Percentiles rank a stretch among this genome's conserved stretches.
These are phyloP conservation scores for Monosporascus sp. DNA, from an alignment of 2,329 filamentous ascomycete species.

Conservation along the genomic window DNA sequence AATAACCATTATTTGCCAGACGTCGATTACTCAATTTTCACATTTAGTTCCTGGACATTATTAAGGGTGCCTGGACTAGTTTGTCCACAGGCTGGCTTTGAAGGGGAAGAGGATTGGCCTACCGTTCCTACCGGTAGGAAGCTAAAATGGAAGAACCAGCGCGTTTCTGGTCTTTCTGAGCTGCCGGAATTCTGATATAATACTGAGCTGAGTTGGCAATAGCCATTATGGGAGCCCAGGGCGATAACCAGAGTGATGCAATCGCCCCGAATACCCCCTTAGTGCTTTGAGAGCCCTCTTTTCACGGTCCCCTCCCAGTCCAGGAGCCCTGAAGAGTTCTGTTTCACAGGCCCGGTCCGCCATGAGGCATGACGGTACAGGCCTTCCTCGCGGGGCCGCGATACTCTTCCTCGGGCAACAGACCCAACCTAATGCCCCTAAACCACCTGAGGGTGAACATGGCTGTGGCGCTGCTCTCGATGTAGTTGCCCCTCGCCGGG, in stretches of 20 bases:
- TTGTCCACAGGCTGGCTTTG: no score
- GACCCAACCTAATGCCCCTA: constrained; percentile 36
- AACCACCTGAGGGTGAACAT: constrained; percentile 53
- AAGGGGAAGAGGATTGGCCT: no score
- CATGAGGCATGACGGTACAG: constrained; percentile 38
- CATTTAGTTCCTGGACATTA: no score
- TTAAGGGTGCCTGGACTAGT: no score
- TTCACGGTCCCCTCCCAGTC: constrained; percentile 46
- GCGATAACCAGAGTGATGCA: neutral
- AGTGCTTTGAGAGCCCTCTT: constrained; percentile 43
- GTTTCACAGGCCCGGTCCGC: constrained; percentile 39
- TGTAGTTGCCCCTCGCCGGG: constrained; percentile 48
- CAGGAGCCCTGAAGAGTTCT: constrained; percentile 40
- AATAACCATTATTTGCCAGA: no score
- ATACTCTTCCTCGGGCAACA: constrained; percentile 26
- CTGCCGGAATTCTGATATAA: neutral
- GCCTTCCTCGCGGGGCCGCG: constrained; percentile 35
- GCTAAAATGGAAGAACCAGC: neutral
- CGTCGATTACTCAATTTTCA: no score
- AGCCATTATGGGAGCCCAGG: neutral
- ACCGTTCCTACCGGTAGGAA: neutral
- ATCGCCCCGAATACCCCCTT: constrained; percentile 44
- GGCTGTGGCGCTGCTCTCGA: constrained; percentile 53
- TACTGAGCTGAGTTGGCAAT: neutral
- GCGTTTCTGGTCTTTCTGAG: neutral